These are phyloP conservation scores for Boletales sp. DNA, from an alignment of 768 basidiomycete genomes.

Conservation along the genomic window DNA sequence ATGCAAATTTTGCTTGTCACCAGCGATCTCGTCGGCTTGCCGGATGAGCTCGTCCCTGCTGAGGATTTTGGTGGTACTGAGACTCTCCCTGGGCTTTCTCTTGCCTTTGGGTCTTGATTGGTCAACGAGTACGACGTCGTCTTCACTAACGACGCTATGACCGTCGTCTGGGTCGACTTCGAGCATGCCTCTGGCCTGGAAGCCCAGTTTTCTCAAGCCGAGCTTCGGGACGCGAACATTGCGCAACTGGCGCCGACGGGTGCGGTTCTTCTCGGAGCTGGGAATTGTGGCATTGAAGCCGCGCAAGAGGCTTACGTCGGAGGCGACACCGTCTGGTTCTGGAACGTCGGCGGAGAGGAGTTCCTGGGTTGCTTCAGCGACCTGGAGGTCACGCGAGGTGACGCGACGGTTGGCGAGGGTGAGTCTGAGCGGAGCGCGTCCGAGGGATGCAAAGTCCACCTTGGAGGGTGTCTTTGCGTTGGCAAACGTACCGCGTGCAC, in stretches of 20 bases:
- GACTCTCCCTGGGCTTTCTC: constrained; percentile 58
- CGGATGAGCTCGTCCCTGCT: constrained; percentile 81
- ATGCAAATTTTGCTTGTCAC: constrained; percentile 90
- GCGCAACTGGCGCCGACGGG: constrained; percentile 73
- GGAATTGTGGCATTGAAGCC: constrained; percentile 97
- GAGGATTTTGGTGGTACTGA: constrained; percentile 65
- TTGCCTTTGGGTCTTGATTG: constrained; percentile 33
- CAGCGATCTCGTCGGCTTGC: constrained; percentile 81
- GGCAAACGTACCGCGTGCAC: constrained; percentile 34
- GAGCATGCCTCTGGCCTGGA: constrained; percentile 70
- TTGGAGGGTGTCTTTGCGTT: constrained; percentile 32
- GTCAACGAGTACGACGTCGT: constrained; percentile 64
- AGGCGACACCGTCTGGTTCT: constrained; percentile 66
- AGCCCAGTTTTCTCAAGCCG: constrained; percentile 77
- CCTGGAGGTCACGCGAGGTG: constrained; percentile 80
- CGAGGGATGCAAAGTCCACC: constrained; percentile 74
- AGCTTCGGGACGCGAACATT: constrained; percentile 72
- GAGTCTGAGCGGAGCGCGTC: constrained; percentile 71
- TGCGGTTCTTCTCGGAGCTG: constrained; percentile 74
- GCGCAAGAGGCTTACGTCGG: constrained; percentile 74
- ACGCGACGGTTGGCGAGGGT: constrained; percentile 62
- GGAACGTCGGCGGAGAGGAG: constrained; percentile 69
- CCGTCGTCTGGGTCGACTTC: constrained; percentile 50
- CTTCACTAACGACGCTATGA: constrained; percentile 68
- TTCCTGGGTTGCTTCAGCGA: constrained; percentile 79